A percentile compares a stretch with the other conserved stretches of the same genome.
These are phyloP conservation scores for Didymellaceae sp. DNA, from an alignment of 2,329 filamentous ascomycete genomes.

Conservation along the genomic window DNA sequence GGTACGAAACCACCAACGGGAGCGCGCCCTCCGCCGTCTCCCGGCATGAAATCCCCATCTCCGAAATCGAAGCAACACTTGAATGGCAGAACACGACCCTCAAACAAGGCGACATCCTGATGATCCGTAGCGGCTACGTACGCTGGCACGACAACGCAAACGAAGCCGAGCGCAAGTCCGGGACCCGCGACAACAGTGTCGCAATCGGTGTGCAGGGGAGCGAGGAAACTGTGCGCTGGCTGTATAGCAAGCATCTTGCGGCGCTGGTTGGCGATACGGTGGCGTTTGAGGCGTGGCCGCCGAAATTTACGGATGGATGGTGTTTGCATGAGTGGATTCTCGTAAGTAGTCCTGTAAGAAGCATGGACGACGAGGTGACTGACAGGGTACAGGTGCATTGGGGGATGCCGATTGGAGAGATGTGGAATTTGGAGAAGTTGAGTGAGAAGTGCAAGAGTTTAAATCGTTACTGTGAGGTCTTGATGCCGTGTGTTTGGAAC, in stretches of 20 bases:
- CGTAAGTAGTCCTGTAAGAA: background rate
- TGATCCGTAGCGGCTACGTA: constrained; percentile 56
- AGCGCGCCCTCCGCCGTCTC: constrained; percentile 34
- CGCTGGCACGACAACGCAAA: constrained; percentile 42
- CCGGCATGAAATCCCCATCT: constrained; percentile 39
- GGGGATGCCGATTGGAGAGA: constrained; percentile 42
- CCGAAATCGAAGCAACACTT: constrained; percentile 38
- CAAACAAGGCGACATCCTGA: constrained; percentile 44
- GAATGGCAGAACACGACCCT: constrained; percentile 40
- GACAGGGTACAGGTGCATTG: constrained; percentile 23
- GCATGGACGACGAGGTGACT: too few species aligned
- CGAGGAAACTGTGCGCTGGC: constrained; percentile 45
- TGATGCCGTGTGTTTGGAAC: too few species aligned
- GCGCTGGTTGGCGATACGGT: constrained; percentile 50
- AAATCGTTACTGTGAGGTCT: constrained; percentile 54
- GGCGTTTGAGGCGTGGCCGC: constrained; percentile 50
- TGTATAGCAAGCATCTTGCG: constrained; percentile 46
- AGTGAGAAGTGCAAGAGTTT: constrained; percentile 60
- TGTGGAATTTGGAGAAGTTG: constrained; percentile 58
- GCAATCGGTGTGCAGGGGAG: constrained; percentile 44
- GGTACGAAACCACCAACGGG: constrained; percentile 42
- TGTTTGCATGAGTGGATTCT: constrained; percentile 45
- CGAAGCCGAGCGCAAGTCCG: constrained; percentile 34
- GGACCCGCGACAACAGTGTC: constrained; percentile 42
- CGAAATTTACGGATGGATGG: constrained; percentile 38